Conservation (phyloP, 805 yeast species). For the Lipomyces kockii region DNA sequence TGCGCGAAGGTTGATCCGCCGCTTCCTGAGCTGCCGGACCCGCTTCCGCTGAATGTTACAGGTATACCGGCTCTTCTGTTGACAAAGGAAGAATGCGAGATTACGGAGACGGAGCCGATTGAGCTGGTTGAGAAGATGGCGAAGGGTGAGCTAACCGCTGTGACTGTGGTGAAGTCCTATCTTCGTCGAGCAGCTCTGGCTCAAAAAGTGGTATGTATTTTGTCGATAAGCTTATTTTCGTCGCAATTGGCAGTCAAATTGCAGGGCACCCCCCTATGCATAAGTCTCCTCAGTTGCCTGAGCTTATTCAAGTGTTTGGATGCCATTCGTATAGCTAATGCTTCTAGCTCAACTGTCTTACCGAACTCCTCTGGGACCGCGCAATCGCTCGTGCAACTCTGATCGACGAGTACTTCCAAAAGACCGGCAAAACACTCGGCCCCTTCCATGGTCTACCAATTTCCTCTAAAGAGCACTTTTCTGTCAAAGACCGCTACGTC, state of each 20-base stretch:
- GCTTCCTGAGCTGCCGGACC: slow-evolving; percentile 35
- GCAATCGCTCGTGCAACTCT: slow-evolving; percentile 53
- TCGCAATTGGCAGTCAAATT: not conserved
- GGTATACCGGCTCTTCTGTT: slow-evolving; percentile 45
- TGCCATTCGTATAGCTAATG: not conserved
- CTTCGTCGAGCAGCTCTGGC: slow-evolving; percentile 56
- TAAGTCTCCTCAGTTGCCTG: not conserved
- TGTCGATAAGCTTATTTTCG: not conserved
- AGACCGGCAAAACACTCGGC: slow-evolving; percentile 61
- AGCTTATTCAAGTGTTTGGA: not conserved
- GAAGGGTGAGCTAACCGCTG: slow-evolving; percentile 49
- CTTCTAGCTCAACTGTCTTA: slow-evolving; percentile 49
- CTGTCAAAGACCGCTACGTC: slow-evolving; percentile 58
- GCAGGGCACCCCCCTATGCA: not conserved
- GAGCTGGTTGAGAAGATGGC: slow-evolving; percentile 48
- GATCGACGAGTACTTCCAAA: slow-evolving; percentile 55
- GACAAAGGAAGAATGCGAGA: slow-evolving; percentile 48
- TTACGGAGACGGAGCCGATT: slow-evolving; percentile 51
- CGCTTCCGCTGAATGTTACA: slow-evolving; percentile 33
- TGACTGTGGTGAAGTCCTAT: slow-evolving; percentile 53
- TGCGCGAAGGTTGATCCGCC: slow-evolving; percentile 37
- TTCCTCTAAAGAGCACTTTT: slow-evolving; percentile 69
- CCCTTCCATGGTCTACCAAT: slow-evolving; percentile 74
- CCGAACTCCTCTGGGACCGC: slow-evolving; percentile 54
- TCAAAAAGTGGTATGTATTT: slow-evolving; percentile 50